These are phyloP conservation scores for Quercus suber DNA, from an alignment of 306 rosid species.

Conservation along the genomic window DNA sequence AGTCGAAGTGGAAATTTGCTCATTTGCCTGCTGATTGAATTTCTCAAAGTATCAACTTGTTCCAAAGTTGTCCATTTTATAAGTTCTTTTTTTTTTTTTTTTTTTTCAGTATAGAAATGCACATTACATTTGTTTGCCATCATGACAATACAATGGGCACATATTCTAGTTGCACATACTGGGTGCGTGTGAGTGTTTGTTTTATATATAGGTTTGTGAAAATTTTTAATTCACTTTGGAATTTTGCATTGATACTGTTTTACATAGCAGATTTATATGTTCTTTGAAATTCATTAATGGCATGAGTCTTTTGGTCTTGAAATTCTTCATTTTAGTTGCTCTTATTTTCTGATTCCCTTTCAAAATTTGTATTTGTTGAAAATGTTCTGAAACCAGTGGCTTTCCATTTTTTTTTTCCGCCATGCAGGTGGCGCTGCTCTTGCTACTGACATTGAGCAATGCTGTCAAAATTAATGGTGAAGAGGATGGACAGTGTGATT, in stretches of 20 bases:
- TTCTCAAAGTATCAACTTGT: not conserved
- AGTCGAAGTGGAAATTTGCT: not conserved
- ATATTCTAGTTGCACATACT: not conserved
- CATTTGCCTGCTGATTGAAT: not conserved
- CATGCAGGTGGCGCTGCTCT: constrained; percentile 69
- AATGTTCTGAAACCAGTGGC: constrained; percentile 21
- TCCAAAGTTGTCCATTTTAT: not conserved
- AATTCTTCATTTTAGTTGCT: not conserved
- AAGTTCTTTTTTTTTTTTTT: not conserved
- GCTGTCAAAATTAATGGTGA: constrained; percentile 45
- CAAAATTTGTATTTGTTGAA: not conserved
- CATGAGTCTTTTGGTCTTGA: not conserved
- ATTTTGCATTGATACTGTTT: not conserved
- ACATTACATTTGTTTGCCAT: not conserved
- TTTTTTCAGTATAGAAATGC: not conserved
- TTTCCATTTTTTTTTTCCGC: constrained; percentile 16
- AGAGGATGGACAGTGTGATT: constrained; percentile 53
- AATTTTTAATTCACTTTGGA: not conserved
- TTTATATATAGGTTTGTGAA: not conserved
- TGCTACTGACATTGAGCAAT: constrained; percentile 74
- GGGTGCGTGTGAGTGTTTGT: not conserved
- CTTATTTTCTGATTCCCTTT: not conserved
- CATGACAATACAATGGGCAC: not conserved
- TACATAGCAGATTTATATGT: not conserved
- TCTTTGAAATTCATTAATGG: not conserved